Base-by-base conservation (phyloP, 768 basidiomycete species). In the Amanita polypyramis region DNA sequence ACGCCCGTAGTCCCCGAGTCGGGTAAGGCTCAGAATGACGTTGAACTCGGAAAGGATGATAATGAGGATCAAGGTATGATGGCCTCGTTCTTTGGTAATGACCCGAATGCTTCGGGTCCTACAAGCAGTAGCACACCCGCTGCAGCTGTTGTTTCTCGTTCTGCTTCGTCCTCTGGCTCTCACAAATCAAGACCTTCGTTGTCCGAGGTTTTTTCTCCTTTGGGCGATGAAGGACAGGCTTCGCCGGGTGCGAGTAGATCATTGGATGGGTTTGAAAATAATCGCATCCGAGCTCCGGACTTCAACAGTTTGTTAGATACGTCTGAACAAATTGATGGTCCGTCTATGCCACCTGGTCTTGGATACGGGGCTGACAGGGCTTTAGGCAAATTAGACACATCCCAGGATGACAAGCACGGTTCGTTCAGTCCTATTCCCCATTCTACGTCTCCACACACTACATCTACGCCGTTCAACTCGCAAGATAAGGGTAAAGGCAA, bases 221-320 rank as follows among this genome's bases (percentile, higher is more conserved):
- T 72, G 47, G 52, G 55, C 19, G 54, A 56, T 23, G 51, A 58
- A 9, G 57, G 62, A 7, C 51, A 52, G 12, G 55, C 37, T 21
- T 35, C 51, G 11, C 49, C 43, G 21, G 57, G 51, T 23, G 40
- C 55, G 23, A 47, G 32, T 14, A 51, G 55, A 6, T 63, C 65
- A 1, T 40, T 63, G 3, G 61, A 64, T 30, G 53, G 55, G 44
- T 61, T 74, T 54, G 63, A 69, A 12, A 54, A 60, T 33, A 48
- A 52, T 20, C 65, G 70, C 0, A 54, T 71, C 1, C 65, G 72
- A 1, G 62, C 72, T 20, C 66, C 70, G 2, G 67, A 75, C 34
- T 62, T 73, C 23, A 69, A 72, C 9, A 76, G 78, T 54, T 60
- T 75, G 23, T 80, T 85, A 52, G 74, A 84, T 47, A 62, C 79